These are phyloP conservation scores for Apiotrichum montevideense DNA, from an alignment of 1,284 basidiomycete species.

Conservation along the genomic window DNA sequence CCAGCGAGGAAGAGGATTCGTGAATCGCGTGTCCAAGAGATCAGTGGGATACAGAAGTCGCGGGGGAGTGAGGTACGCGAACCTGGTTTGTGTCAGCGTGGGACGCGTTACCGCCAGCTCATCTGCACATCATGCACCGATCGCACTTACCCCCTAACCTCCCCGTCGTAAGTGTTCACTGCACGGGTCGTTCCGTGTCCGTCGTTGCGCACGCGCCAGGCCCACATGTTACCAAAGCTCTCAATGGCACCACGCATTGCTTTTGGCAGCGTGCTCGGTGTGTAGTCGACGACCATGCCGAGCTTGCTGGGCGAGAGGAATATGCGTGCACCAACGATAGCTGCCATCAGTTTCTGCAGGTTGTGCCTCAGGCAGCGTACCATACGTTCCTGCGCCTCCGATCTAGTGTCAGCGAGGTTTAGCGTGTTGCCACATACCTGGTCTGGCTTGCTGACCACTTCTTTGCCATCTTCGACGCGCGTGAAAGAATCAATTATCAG, in stretches of 20 bases:
- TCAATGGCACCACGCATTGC: constrained; percentile 23
- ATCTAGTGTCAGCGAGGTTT: constrained; percentile 24
- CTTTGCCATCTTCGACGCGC: constrained; percentile 28
- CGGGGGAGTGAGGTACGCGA: constrained; percentile 32
- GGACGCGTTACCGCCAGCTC: too few species aligned
- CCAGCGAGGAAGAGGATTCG: constrained; percentile 15
- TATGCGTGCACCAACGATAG: constrained; percentile 39
- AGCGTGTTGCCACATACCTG: constrained; percentile 22
- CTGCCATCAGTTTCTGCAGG: constrained; percentile 12
- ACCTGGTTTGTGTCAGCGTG: constrained; percentile 15
- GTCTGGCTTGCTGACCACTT: constrained; percentile 29
- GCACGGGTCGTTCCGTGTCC: constrained; percentile 32
- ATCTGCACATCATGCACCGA: not conserved
- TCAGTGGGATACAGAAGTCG: constrained; percentile 23
- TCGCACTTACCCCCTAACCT: constrained; percentile 29
- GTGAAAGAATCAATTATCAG: constrained; percentile 45
- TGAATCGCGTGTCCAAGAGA: constrained; percentile 16
- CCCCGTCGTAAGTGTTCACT: constrained; percentile 36
- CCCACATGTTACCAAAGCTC: constrained; percentile 40
- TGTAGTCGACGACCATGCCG: constrained; percentile 40
- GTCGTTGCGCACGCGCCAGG: constrained; percentile 26
- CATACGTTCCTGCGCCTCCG: constrained; percentile 43
- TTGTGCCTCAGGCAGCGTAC: constrained; percentile 16
- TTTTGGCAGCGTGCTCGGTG: constrained; percentile 23
- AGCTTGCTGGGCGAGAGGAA: constrained; percentile 33